These are phyloP conservation scores for Mytilinidion resinicola DNA, from an alignment of 495 filamentous ascomycete genomes.

Conservation along the genomic window DNA sequence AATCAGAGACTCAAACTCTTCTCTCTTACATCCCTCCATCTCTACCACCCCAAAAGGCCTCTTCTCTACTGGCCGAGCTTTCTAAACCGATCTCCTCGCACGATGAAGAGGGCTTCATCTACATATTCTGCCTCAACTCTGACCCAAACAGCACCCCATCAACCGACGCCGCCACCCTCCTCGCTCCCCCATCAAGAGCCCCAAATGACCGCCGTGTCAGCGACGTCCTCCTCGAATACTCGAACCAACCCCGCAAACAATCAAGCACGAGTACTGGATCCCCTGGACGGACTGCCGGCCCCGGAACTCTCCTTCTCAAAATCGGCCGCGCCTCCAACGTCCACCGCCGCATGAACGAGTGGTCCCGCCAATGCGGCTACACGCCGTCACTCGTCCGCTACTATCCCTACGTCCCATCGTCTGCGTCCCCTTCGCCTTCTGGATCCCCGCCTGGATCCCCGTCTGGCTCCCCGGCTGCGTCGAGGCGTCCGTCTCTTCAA, in stretches of 20 bases:
- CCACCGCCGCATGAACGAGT: slow-evolving; percentile 83
- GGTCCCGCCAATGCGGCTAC: slow-evolving; percentile 87
- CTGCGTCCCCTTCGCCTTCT: slow-evolving; percentile 36
- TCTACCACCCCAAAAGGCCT: slow-evolving; percentile 58
- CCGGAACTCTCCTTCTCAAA: slow-evolving; percentile 70
- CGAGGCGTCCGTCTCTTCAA: slow-evolving; percentile 19
- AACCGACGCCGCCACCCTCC: slow-evolving; percentile 52
- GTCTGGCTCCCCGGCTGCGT: slow-evolving; percentile 26
- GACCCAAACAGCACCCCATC: slow-evolving; percentile 45
- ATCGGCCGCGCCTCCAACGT: slow-evolving; percentile 90
- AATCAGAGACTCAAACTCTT: slow-evolving; percentile 43
- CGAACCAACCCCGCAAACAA: slow-evolving; percentile 25
- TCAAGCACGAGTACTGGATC: background rate
- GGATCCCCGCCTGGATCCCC: slow-evolving; percentile 28
- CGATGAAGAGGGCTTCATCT: slow-evolving; percentile 91
- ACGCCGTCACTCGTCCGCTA: slow-evolving; percentile 79
- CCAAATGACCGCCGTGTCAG: slow-evolving; percentile 52
- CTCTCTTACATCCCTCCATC: slow-evolving; percentile 60
- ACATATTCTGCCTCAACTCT: slow-evolving; percentile 89
- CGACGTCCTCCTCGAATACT: slow-evolving; percentile 59
- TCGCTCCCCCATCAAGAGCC: slow-evolving; percentile 37
- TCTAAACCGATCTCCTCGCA: slow-evolving; percentile 69
- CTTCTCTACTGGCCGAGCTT: slow-evolving; percentile 63
- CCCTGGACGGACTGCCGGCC: background rate
- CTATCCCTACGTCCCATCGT: slow-evolving; percentile 72